Base-by-base conservation (phyloP, 2,329 filamentous ascomycete genomes). In the Pestalotiopsis sp. region DNA sequence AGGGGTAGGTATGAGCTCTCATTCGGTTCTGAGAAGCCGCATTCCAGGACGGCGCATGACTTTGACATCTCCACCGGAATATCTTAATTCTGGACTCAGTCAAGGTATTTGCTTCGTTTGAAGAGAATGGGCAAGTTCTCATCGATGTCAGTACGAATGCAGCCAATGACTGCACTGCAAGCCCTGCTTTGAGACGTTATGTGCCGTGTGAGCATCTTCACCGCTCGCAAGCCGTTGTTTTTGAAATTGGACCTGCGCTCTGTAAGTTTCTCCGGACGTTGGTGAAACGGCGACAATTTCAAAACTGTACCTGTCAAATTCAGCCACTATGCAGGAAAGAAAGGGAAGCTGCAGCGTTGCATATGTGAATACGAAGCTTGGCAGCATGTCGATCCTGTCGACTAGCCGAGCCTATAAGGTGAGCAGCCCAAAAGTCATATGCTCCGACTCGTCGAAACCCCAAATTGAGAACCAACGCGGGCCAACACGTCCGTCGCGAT, bases 361-460 rank as follows among this genome's bases (percentile, higher is more conserved):
- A 65, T 56, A 40, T 56, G 62, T 26, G 40, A 65, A 65, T 65
- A 65, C 62, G 62, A 65, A 64, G 40, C 62, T 65, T 65, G 62
- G 62, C 62, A 30, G 20, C 7, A 4, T 52, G 62, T 26, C 48
- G 62, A 65, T 65, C 62, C 24, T 65, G 24, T 39, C 38, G n/a
- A 26, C 39, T 35, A 56, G 62, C 44, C 48, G 62, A 30, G 40
- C 39, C 48, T 57, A 38, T 56, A 14, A 22, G n/a, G 11, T 17
- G 30, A 35, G 24, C 44, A n/a, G 20, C 6, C 44, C 44, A 52
- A 52, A 35, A 52, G 44, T 52, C 44, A 52, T 52, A 52, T 52
- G 44, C 44, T 17, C 44, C 20, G 44, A 17, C 62, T 65, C 48
- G 30, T 35, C 44, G 10, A 17, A 22, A 22, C 58, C 35, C 26